A percentile compares a stretch with the other conserved stretches of the same genome.
phyloP scores from a whole-genome alignment of 345 rosid genomes.

The Populus pruinosa region DNA sequence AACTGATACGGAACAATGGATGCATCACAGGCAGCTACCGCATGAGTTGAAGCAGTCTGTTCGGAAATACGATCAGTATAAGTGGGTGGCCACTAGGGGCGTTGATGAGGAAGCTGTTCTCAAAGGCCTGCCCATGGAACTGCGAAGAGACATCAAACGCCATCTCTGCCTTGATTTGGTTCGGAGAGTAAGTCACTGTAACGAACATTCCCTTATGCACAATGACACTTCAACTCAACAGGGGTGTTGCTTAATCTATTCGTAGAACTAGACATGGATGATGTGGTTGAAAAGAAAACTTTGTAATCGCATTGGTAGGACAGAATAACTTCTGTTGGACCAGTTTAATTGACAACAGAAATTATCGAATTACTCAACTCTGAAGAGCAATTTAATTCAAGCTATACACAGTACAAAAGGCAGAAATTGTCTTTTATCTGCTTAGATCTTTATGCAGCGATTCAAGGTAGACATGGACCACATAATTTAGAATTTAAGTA shows the following conservation, averaged over 20 bases:
- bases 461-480: not conserved
- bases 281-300: not conserved
- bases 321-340: not conserved
- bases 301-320: not conserved
- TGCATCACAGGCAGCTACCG: constrained; percentile 89
- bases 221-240: not conserved
- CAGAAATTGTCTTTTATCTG: not conserved
- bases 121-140: constrained; percentile 74
- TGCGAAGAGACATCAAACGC: constrained; percentile 80
- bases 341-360: not conserved
- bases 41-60: constrained; percentile 55
- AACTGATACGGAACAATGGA: constrained; percentile 94
- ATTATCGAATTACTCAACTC: not conserved
- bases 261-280: not conserved
- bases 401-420: too few species aligned
- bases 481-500: not conserved
- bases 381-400: not conserved
- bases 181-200: constrained; percentile 57
- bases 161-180: constrained; percentile 90
- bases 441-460: not conserved
- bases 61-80: constrained; percentile 77
- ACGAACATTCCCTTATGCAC: not conserved
- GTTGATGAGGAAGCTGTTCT: constrained; percentile 82
- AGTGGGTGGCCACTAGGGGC: constrained; percentile 85
- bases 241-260: not conserved